Evolutionary conservation across 495 filamentous ascomycete genomes (phyloP).

Genomic region (Tuber microsphaerosporum): DNA sequence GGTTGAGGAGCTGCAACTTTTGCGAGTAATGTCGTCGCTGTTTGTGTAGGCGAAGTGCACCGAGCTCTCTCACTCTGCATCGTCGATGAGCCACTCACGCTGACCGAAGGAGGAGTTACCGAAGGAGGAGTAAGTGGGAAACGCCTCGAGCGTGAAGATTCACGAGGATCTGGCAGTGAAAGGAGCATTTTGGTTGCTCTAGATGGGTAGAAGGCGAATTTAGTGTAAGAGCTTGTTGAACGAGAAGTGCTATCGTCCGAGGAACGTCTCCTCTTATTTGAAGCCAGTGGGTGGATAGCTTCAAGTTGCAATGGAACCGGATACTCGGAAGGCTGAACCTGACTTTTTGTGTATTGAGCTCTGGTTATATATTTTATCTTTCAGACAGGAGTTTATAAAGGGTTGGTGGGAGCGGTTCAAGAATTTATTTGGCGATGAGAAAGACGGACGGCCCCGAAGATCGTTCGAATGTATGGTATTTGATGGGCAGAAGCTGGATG

Average conservation of each 20-base stretch:
- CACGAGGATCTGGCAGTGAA: slow-evolving; percentile 33
- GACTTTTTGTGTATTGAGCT: background rate
- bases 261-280: slow-evolving; percentile 39
- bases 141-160: slow-evolving; percentile 31
- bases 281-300: slow-evolving; percentile 26
- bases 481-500: slow-evolving; percentile 20
- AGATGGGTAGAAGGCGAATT: slow-evolving; percentile 35
- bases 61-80: slow-evolving; percentile 40
- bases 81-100: slow-evolving; percentile 35
- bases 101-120: slow-evolving; percentile 40
- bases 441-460: slow-evolving; percentile 21
- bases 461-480: slow-evolving; percentile 17
- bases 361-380: background rate
- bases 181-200: slow-evolving; percentile 34
- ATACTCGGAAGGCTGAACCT: background rate
- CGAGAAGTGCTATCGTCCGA: slow-evolving; percentile 32
- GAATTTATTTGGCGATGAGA: slow-evolving; percentile 17
- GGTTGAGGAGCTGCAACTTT: slow-evolving; percentile 37
- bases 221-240: slow-evolving; percentile 17
- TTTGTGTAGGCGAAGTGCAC: slow-evolving; percentile 37
- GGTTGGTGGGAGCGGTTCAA: slow-evolving; percentile 1
- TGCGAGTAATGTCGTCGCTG: slow-evolving; percentile 35
- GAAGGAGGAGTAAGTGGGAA: slow-evolving; percentile 41
- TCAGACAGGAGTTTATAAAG: background rate
- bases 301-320: background rate